Base-by-base conservation (phyloP, 768 basidiomycete species). In the Auriculariales sp. region DNA sequence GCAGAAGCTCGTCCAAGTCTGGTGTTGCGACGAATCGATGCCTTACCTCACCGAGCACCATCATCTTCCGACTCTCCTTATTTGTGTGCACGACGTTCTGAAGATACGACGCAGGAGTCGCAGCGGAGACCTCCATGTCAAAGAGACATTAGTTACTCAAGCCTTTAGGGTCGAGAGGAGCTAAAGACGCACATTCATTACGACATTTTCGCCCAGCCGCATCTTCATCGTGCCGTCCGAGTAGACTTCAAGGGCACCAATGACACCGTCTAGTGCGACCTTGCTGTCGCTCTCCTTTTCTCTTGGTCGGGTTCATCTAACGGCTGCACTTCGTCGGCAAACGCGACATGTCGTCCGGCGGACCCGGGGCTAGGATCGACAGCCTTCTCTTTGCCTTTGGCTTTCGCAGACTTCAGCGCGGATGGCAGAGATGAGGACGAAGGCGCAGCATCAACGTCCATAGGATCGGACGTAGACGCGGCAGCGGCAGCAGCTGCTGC, bases 151-250 rank as follows among this genome's bases (percentile, higher is more conserved):
- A 51, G 35, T 32, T 15, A 27, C 44, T 48, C 27, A 32, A 47
- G 6, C 25, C 4, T 17, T 19, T 11, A 58, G 4, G 50, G 31
- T 48, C 12, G 46, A 46, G 32, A 9, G 46, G 30, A 53, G 35
- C 45, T 27, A n/a, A 11, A 15, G 15, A 66, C 79, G 54, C 62
- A 92, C 92, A 60, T 93, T 83, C 60, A 94, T 68, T 11, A 94
- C 66, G 31, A 91, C 88, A 29, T 77, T 85, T 54, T 91, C 81
- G 3, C 72, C 72, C 24, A 95, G 65, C 19, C 86, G 81, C 71
- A 95, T 86, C 64, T 89, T 93, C 50, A 91, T 83, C 9, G 75
- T 72, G 4, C 92, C 92, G 56, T 83, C 91, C 48, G 74, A 76
- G 62, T 91, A 89, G 2, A 94, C 72, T 57, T 92, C 88, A 34